Base-by-base conservation (phyloP, 495 filamentous ascomycete genomes). In the Trichocladium antarcticum region DNA sequence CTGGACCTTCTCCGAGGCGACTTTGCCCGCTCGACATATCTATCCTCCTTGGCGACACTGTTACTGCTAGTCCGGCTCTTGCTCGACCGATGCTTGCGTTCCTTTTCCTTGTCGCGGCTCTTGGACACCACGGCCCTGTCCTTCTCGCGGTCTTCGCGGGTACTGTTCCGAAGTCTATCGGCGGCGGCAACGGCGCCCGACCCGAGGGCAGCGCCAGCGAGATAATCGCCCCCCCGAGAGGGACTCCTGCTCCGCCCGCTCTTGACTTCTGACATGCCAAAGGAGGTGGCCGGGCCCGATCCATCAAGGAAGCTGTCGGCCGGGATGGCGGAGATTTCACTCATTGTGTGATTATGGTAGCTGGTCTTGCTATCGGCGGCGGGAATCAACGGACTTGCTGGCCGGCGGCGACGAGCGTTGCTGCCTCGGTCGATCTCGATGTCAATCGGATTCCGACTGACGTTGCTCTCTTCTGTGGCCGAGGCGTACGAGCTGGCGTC, bases 251-350 rank as follows among this genome's bases (percentile, higher is more conserved):
- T 58, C 41, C 66, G 48, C 12, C 45, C 41, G 41, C 62, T 68
- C 42, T 65, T 65, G 43, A 52, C 43, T 21, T 68, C 68, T 1
- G 62, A 63, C 34, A 56, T 54, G 17, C 47, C 52, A 19, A 56
- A 53, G 3, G 49, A 64, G 20, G 53, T 61, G 47, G 45, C 57
- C 6, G 53, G 56, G 3, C 68, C 68, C 1, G 71, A 72, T 14
- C 78, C 83, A 58, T 94, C 89, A 11, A 96, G 73, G 74, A 96
- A 88, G 66, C 85, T 90, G 60, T 95, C 85, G 21, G 84, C 79
- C 12, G 88, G 89, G 74, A 95, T 92, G 10, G 84, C 87, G 0
- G 89, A 96, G 24, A 96, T 84, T 44, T 95, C 89, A 1, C 89
- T 95, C 53, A 60, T 61, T 14, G 74, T 68, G n/a, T 73, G 66